phyloP scores from a whole-genome alignment of 768 basidiomycete genomes.

The Rhodocollybia butyracea region DNA sequence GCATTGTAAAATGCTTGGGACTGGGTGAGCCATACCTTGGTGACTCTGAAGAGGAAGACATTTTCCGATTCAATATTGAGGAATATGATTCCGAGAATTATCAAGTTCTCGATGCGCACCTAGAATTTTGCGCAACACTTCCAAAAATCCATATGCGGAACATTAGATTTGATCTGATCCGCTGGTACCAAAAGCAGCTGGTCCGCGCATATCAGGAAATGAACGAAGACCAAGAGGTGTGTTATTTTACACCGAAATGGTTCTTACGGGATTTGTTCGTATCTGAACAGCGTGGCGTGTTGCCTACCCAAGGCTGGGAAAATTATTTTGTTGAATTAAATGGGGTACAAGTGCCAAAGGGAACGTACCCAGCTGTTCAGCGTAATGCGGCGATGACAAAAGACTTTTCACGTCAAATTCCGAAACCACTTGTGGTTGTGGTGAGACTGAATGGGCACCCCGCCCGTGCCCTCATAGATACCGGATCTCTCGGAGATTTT shows the following conservation, averaged over 20 bases:
- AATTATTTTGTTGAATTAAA: not conserved
- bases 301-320: not conserved
- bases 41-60: no score
- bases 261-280: not conserved
- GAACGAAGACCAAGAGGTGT: not conserved
- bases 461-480: slow-evolving; percentile 31
- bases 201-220: not conserved
- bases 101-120: not conserved
- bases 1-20: no score
- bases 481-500: slow-evolving; percentile 39
- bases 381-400: slow-evolving; percentile 20
- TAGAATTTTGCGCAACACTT: not conserved
- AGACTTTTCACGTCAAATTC: slow-evolving; percentile 16
- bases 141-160: not conserved
- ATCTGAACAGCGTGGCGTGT: not conserved
- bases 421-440: slow-evolving; percentile 29
- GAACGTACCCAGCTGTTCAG: slow-evolving; percentile 13
- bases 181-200: slow-evolving; percentile 5
- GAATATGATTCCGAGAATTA: not conserved
- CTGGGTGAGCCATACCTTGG: no score
- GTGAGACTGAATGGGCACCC: slow-evolving; percentile 30
- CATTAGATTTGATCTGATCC: not conserved
- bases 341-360: not conserved
- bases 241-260: not conserved
- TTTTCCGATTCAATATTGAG: no score